Base-by-base conservation (phyloP, 768 basidiomycete genomes). In the Lactarius sanguifluus region DNA sequence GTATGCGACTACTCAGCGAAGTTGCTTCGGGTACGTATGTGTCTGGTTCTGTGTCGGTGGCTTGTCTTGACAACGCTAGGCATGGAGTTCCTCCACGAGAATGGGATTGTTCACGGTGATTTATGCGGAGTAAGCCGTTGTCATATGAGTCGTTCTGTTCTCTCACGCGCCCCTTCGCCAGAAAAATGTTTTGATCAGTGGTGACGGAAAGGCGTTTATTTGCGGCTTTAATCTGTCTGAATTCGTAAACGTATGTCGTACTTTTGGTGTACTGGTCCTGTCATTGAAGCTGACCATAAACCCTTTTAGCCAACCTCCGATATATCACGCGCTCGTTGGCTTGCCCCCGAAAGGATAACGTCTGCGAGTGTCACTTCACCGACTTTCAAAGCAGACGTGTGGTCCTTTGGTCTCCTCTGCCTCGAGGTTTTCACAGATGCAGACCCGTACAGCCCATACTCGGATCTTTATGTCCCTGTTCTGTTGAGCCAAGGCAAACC, bases 151-250 rank as follows among this genome's bases (percentile, higher is more conserved):
- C 9, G 64, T 10, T 54, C 12, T 28, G 15, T 32, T 40, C 25
- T 23, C 30, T 50, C 28, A 59, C 5, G 3, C 20, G 47, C 57
- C 55, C 23, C 47, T 62, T 20, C 23, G 56, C 18, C 45, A 82
- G 83, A 77, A 77, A 43, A 84, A 82, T 67, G 74, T 84, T 40
- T 69, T 83, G 59, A 79, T 85, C 20, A 77, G 77, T 12, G 72
- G 73, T 16, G 71, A 76, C 34, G 79, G 79, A 10, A 72, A 73
- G 3, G 81, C 82, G 10, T 73, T 76, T 41, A 73, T 84, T 8
- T 78, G 79, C 25, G 82, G 82, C 65, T 84, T 83, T 69, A 81
- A 80, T 30, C 68, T 83, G 32, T 80, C 81, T 54, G 56, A n/a
- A 52, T 62, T 41, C 36, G 32, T 41, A 13, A 66, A 54, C 5